These are phyloP conservation scores for Capronia epimyces DNA, from an alignment of 2,329 filamentous ascomycete species.

Conservation along the genomic window DNA sequence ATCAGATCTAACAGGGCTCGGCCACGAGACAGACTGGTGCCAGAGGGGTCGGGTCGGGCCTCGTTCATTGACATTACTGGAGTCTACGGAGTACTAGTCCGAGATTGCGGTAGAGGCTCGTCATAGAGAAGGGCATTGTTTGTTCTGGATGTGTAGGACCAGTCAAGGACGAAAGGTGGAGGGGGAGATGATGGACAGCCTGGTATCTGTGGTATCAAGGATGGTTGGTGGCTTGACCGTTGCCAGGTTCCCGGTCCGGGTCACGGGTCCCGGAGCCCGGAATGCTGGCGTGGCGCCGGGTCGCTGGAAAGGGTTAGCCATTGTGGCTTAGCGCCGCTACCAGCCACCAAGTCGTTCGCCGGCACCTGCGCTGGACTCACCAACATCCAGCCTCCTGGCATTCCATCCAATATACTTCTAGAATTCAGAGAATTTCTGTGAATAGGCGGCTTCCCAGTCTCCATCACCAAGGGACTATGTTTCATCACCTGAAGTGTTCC, in stretches of 20 bases:
- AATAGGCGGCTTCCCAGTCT: conserved; percentile 5
- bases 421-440: conserved; percentile 6
- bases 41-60: too few relatives aligned
- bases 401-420: conserved; percentile 15
- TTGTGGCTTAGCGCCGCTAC: conserved; percentile 2
- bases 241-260: conserved; percentile 1
- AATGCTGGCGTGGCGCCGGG: background rate
- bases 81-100: too few relatives aligned
- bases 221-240: conserved; percentile 3
- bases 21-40: too few relatives aligned
- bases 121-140: too few relatives aligned
- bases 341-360: conserved; percentile 7
- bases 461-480: conserved; percentile 3
- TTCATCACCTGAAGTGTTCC: conserved; percentile 3
- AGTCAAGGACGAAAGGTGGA: too few relatives aligned
- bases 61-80: too few relatives aligned
- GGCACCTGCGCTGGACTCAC: background rate
- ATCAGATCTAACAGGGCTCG: too few relatives aligned
- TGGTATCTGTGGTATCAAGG: too few relatives aligned
- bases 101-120: too few relatives aligned
- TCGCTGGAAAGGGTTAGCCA: background rate
- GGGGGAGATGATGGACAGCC: too few relatives aligned
- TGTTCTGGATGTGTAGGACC: too few relatives aligned
- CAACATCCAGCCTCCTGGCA: conserved; percentile 15
- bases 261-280: too few relatives aligned